Percentiles rank a stretch among this genome's conserved stretches.
Evolutionary conservation across 2,329 filamentous ascomycete species (phyloP).

Genomic region (Verticillium alfalfae): DNA sequence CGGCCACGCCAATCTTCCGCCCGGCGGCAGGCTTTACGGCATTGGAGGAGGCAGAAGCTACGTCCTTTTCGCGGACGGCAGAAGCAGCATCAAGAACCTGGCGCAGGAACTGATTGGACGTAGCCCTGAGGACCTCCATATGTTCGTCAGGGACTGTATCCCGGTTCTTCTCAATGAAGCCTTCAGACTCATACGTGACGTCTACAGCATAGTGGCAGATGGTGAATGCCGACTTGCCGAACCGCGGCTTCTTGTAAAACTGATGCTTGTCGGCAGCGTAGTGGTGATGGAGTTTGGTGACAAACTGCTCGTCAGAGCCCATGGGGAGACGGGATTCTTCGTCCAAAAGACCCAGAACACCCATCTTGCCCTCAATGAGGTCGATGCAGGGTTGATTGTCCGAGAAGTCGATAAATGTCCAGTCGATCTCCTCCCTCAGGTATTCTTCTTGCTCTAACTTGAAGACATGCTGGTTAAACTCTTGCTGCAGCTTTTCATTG

Average conservation of each 20-base stretch:
- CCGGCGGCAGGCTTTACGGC: conserved; percentile 77
- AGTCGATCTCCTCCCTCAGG: conserved; percentile 91
- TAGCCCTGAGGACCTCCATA: conserved; percentile 83
- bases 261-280: conserved; percentile 86
- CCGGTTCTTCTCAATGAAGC: conserved; percentile 99
- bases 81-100: conserved; percentile 82
- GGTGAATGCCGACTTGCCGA: conserved; percentile 95
- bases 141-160: conserved; percentile 98
- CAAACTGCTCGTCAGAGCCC: conserved; percentile 95
- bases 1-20: conserved; percentile 83
- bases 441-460: conserved; percentile 99
- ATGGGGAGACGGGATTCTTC: conserved; percentile 96
- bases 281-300: conserved; percentile 92
- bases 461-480: conserved; percentile 99
- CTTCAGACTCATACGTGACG: conserved; percentile 97
- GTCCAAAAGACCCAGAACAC: conserved; percentile 85
- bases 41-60: conserved; percentile 55
- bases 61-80: conserved; percentile 84
- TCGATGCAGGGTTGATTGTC: conserved; percentile 99
- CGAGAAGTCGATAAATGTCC: conserved; percentile 99
- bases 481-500: conserved; percentile 98
- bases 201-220: conserved; percentile 98
- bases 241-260: conserved; percentile 98
- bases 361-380: conserved; percentile 93
- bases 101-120: conserved; percentile 77